Conservation (phyloP, 2,329 filamentous ascomycete genomes). For the Xylaria sp. region DNA sequence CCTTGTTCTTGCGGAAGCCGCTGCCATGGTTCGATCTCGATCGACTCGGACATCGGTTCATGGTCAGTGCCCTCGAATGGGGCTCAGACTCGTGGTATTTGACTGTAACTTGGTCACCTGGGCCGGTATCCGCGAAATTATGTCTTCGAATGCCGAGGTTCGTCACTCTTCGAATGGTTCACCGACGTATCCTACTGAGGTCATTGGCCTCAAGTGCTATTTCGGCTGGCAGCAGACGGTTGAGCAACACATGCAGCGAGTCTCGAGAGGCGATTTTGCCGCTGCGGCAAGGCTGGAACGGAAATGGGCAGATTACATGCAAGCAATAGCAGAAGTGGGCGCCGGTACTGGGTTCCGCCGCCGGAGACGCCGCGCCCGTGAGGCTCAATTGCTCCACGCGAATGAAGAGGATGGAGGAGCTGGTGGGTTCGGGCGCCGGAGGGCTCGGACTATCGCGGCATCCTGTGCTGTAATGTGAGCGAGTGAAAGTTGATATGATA, state of each 20-base stretch:
- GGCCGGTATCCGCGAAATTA: conserved; percentile 87
- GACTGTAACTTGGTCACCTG: conserved; percentile 94
- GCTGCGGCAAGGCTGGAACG: conserved; percentile 83
- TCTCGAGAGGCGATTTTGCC: conserved; percentile 78
- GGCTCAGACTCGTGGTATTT: conserved; percentile 83
- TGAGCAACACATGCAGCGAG: conserved; percentile 89
- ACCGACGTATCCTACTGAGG: conserved; percentile 75
- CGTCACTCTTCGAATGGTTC: conserved; percentile 59
- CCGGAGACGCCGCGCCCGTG: conserved; percentile 79
- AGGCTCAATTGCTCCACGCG: conserved; percentile 82
- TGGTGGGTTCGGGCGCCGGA: conserved; percentile 64
- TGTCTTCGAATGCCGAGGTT: conserved; percentile 84
- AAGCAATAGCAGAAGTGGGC: conserved; percentile 86
- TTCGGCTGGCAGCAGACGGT: conserved; percentile 96
- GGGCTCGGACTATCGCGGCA: conserved; percentile 70
- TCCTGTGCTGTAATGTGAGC: conserved; percentile 73
- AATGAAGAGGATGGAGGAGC: conserved; percentile 78
- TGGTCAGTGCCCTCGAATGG: conserved; percentile 62
- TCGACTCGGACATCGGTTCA: conserved; percentile 56
- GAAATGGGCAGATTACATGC: conserved; percentile 96
- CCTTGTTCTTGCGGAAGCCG: conserved; percentile 84
- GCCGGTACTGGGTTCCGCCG: conserved; percentile 73
- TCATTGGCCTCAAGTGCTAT: conserved; percentile 91
- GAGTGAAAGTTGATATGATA: no score
- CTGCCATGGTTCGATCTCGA: conserved; percentile 79